Base-by-base conservation (phyloP, 176 grass and related monocot genomes). In the Ensete glaucum region DNA sequence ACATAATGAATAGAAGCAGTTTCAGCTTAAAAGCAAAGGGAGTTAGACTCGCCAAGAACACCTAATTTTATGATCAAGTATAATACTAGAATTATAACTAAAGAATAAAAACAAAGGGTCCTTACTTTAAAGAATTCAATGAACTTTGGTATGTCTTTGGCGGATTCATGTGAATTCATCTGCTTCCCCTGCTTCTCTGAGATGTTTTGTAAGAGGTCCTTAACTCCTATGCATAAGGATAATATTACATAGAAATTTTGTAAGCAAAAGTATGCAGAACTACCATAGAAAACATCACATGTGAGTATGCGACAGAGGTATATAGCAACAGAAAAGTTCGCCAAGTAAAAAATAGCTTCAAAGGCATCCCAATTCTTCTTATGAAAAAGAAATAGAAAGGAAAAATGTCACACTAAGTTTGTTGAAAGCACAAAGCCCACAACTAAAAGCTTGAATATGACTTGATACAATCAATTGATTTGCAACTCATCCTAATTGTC, bases 161-260 rank as follows among this genome's bases (percentile, higher is more conserved):
- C 86, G 79, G 95, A 98, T 81, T 93, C 90, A 50, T 16, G 57
- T 1, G 84, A 89, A 81, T 83, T 87, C 95, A 98, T 98, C 78
- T 85, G 80, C 83, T 80, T 98, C 55, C 95, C 95, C 85, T 98
- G 95, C 86, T 89, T 98, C 72, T 98, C 95, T 68, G 95, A 98
- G 81, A 98, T 68, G 81, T 85, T 93, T 73, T 82, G 92, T n/a
- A 98, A 85, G 69, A 98, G 67, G 26, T 88, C 88, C 85, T 89
- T 98, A 67, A 85, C 86, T 60, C 95, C 95, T 98, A 73, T 82
- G 82, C 52, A 67, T 14, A 60, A 52, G 8, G 0, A 77, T 26
- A 16, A 13, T 27, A 64, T 62, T 67, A 2, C 2, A 25, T 67
- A 48, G 17, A 62, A 49, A 11, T 14, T 1, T 14, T 56, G 16